Conservation (phyloP, 306 rosid genomes). For the Fragaria vesca region DNA sequence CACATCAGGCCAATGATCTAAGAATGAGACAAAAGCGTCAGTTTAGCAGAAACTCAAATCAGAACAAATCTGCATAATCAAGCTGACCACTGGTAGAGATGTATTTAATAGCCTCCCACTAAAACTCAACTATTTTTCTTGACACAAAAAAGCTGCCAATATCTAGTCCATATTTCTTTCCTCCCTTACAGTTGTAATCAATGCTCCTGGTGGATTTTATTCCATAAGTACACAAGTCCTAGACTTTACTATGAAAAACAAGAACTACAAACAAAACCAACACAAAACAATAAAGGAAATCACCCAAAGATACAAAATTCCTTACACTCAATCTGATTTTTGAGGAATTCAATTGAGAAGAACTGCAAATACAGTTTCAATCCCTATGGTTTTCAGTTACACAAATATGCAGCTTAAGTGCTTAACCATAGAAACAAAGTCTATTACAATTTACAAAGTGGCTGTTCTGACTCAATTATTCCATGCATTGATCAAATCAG, state of each 20-base stretch:
- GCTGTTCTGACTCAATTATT: background rate
- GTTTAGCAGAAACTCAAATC: background rate
- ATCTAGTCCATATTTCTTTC: too few relatives aligned
- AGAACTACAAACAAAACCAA: slow-evolving; percentile 7
- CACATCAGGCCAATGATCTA: background rate
- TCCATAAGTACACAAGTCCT: background rate
- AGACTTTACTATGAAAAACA: slow-evolving; percentile 3
- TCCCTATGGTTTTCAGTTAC: background rate
- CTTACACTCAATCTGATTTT: background rate
- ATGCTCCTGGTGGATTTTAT: too few relatives aligned
- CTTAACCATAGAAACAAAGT: background rate
- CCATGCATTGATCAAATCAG: slow-evolving; percentile 19
- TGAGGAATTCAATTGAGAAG: slow-evolving; percentile 9
- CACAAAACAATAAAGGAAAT: background rate
- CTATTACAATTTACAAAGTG: background rate
- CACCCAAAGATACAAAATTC: background rate
- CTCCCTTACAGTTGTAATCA: too few relatives aligned
- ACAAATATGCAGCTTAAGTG: background rate
- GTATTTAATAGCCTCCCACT: too few relatives aligned
- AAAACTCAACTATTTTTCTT: too few relatives aligned
- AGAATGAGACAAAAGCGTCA: slow-evolving; percentile 6
- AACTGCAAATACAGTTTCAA: slow-evolving; percentile 1
- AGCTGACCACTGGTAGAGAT: too few relatives aligned
- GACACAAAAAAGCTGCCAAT: background rate
- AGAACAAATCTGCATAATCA: too few relatives aligned